Base-by-base conservation (phyloP, 2,329 filamentous ascomycete genomes). In the Cladophialophora immunda region DNA sequence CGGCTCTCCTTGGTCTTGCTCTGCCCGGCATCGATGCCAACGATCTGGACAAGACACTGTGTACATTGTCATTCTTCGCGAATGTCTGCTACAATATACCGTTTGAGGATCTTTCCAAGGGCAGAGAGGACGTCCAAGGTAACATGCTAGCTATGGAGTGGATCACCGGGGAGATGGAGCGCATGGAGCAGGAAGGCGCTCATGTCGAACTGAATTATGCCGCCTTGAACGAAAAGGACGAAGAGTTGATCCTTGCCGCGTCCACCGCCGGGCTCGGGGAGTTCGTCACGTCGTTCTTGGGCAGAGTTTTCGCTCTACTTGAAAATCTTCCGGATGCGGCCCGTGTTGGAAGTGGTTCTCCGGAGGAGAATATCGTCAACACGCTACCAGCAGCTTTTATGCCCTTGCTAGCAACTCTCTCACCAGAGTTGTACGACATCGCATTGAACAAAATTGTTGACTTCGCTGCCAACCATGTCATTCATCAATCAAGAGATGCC, bases 11-110 rank as follows among this genome's bases (percentile, higher is more conserved):
- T n/a, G 95, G 94, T 4, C 85, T 99, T 67, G 93, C 94, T 4
- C 83, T 99, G 34, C 96, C 96, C 0, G 96, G 95, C 25, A 97
- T 99, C 66, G 96, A 99, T 79, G 94, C 96, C 70, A 99, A 99
- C 76, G 95, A 99, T 79, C 82, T 99, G 29, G 94, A 95, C 76
- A 99, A 99, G 84, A 98, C 95, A 0, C 87, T 97, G 73, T 92
- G 97, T 78, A 96, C 95, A 0, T 84, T 99, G 65, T 92, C 94
- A 72, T 97, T 97, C 77, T 95, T 99, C 65, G 94, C 98, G 78
- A 92, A 92, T 65, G 92, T 98, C 13, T 94, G 93, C 67, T 98
- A 97, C 81, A 97, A 94, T 74, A 96, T 99, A 60, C 96, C 95
- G 0, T 92, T 99, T 75, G 89, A 92, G 65, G 91, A 96, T 67